phyloP scores from a whole-genome alignment of 768 basidiomycete genomes.

The Phylloporus sp. region DNA sequence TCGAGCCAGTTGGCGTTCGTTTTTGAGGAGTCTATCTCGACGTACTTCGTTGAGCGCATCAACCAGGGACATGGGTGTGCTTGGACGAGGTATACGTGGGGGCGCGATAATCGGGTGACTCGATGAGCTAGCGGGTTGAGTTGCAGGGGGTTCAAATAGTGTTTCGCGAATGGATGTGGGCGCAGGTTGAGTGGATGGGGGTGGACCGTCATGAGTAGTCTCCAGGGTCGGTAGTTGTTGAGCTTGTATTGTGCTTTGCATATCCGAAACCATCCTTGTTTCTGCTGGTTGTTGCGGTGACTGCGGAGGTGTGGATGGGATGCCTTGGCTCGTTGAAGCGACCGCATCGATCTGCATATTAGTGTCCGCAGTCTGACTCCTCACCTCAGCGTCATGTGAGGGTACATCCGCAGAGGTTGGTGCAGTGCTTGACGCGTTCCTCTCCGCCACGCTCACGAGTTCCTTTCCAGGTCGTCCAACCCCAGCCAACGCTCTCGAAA shows the following conservation, averaged over 20 bases:
- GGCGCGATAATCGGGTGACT: constrained; percentile 19
- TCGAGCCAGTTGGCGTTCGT: not conserved
- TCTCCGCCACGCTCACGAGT: not conserved
- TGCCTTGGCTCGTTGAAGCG: not conserved
- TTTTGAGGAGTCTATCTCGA: not conserved
- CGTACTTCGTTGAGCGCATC: constrained; percentile 24
- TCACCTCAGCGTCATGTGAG: not conserved
- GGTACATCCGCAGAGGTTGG: not conserved
- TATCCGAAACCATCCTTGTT: not conserved
- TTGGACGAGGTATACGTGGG: constrained; percentile 17
- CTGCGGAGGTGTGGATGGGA: not conserved
- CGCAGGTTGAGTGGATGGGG: not conserved
- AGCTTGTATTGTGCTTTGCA: not conserved
- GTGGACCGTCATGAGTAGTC: not conserved
- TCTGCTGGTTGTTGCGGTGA: not conserved
- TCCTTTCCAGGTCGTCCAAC: not conserved
- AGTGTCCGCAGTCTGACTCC: not conserved
- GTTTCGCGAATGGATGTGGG: not conserved
- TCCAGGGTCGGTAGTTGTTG: not conserved
- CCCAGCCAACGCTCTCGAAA: constrained; percentile 20
- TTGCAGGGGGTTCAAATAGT: not conserved
- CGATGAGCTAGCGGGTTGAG: not conserved
- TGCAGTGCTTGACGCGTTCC: not conserved
- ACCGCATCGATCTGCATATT: constrained; percentile 6
- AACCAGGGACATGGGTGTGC: constrained; percentile 14